These are phyloP conservation scores for Veloboletus limbatus DNA, from an alignment of 1,284 basidiomycete species.

Conservation along the genomic window DNA sequence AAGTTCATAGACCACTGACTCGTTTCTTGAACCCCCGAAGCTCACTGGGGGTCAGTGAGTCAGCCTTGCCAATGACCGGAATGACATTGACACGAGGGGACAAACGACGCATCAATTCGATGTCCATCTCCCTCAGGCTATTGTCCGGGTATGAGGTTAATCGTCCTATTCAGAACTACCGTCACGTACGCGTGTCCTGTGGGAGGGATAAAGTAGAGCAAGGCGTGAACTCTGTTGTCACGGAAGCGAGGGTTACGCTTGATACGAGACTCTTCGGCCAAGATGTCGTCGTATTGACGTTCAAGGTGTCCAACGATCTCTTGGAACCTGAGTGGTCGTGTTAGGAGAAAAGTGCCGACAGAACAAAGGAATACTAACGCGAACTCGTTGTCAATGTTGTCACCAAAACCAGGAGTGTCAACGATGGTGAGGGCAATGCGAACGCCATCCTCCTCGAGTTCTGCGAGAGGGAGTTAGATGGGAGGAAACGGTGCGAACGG, in stretches of 20 bases:
- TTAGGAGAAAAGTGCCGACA: conserved; percentile 11
- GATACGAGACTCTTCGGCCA: conserved; percentile 98
- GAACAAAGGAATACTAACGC: conserved; percentile 59
- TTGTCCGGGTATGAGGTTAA: background rate
- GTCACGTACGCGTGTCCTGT: conserved; percentile 69
- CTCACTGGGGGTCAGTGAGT: conserved; percentile 90
- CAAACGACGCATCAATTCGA: conserved; percentile 95
- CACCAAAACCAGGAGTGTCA: conserved; percentile 98
- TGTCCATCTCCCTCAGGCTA: conserved; percentile 97
- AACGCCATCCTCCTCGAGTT: conserved; percentile 98
- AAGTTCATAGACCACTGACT: conserved; percentile 45
- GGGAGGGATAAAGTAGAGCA: conserved; percentile 98
- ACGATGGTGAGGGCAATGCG: conserved; percentile 98
- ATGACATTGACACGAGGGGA: conserved; percentile 99
- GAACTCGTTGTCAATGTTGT: conserved; percentile 99
- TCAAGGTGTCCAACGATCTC: conserved; percentile 98
- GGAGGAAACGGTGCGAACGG: background rate
- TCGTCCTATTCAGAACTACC: background rate
- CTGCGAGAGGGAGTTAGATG: conserved; percentile 40
- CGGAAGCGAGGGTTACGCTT: conserved; percentile 99
- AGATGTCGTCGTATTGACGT: conserved; percentile 98
- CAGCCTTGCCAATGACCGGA: conserved; percentile 97
- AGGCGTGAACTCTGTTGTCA: conserved; percentile 94
- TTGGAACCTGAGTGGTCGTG: conserved; percentile 64
- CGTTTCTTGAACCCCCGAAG: conserved; percentile 96